Conservation (phyloP, 257 asterid genomes). For the Ehretia macrophylla region DNA sequence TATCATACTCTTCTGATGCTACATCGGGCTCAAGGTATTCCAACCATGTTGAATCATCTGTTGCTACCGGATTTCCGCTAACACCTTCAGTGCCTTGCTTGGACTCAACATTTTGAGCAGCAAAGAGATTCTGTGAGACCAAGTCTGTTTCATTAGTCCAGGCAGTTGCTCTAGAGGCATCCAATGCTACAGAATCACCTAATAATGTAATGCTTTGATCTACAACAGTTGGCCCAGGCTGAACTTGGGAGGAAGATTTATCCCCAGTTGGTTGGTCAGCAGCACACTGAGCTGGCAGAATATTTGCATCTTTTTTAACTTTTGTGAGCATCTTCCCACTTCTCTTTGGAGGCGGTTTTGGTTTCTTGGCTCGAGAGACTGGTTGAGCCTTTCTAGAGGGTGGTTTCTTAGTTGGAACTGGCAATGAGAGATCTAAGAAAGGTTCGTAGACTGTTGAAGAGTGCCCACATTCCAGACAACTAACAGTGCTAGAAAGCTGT, state of each 20-base stretch:
- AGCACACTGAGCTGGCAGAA: conserved; percentile 30
- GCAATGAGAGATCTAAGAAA: conserved; percentile 79
- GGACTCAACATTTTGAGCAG: conserved; percentile 22
- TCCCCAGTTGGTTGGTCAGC: conserved; percentile 31
- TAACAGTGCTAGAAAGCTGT: conserved; percentile 65
- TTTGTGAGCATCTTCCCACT: conserved; percentile 41
- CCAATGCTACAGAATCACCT: conserved; percentile 33
- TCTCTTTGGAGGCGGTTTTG: conserved; percentile 66
- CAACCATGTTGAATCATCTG: conserved; percentile 47
- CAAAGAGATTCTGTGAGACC: conserved; percentile 30
- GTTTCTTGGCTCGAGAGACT: conserved; percentile 55
- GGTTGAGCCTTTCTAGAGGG: conserved; percentile 42
- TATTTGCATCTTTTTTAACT: conserved; percentile 35
- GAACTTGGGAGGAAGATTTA: conserved; percentile 27
- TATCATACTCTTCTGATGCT: conserved; percentile 22
- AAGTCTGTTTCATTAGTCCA: conserved; percentile 49
- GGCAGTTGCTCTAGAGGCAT: conserved; percentile 29
- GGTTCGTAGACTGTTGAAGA: conserved; percentile 74
- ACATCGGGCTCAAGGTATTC: conserved; percentile 44
- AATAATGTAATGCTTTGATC: conserved; percentile 26
- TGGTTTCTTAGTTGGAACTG: conserved; percentile 83
- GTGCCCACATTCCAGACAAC: conserved; percentile 82
- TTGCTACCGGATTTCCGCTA: conserved; percentile 20
- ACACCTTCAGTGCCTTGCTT: conserved; percentile 23
- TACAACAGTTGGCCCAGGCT: conserved; percentile 26